A percentile compares a stretch with the other conserved stretches of the same genome.
These are phyloP conservation scores for Monsonia emarginata DNA, from an alignment of 441 rosid species.

Conservation along the genomic window DNA sequence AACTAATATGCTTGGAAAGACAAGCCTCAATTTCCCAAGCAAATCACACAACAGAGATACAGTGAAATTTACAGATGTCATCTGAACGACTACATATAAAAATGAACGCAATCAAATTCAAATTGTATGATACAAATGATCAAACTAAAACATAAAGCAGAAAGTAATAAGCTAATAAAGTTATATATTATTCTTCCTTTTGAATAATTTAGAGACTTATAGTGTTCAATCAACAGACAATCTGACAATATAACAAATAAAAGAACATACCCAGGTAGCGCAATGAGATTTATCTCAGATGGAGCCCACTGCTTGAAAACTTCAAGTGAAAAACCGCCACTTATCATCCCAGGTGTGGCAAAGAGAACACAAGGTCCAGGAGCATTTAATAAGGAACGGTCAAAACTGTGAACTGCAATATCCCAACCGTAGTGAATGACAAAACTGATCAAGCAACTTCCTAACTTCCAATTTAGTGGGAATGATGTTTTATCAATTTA, in stretches of 20 bases:
- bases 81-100: background rate
- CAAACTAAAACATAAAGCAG: background rate
- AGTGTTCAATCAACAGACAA: constrained; percentile 5
- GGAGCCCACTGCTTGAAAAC: constrained; percentile 97
- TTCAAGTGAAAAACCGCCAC: constrained; percentile 88
- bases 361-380: constrained; percentile 97
- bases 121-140: too few relatives aligned
- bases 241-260: too few relatives aligned
- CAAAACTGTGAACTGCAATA: constrained; percentile 60
- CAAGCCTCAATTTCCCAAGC: background rate
- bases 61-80: background rate
- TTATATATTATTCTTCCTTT: too few relatives aligned
- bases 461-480: background rate
- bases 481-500: background rate
- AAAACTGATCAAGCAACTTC: background rate
- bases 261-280: constrained; percentile 69
- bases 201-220: too few relatives aligned
- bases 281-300: constrained; percentile 60
- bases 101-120: too few relatives aligned
- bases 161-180: too few relatives aligned
- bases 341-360: constrained; percentile 97
- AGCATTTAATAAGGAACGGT: constrained; percentile 64
- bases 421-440: constrained; percentile 10
- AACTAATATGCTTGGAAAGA: background rate
- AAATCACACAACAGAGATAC: background rate